These are phyloP conservation scores for Dioscorea zingiberensis DNA, from an alignment of 106 monocot genomes.

Conservation along the genomic window DNA sequence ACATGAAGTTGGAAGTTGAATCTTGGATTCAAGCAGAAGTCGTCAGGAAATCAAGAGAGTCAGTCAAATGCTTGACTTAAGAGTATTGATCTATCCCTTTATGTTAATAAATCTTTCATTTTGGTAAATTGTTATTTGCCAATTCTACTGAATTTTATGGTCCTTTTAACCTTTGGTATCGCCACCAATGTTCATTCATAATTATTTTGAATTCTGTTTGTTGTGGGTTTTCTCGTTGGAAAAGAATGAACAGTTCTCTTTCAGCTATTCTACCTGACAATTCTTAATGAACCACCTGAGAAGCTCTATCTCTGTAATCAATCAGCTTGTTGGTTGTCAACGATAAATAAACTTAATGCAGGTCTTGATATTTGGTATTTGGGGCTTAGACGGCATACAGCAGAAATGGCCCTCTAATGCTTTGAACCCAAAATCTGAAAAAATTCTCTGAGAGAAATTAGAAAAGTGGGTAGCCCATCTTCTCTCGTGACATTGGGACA, in stretches of 20 bases:
- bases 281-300: slow-evolving; percentile 67
- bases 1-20: slow-evolving; percentile 14
- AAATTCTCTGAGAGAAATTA: slow-evolving; percentile 45
- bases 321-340: slow-evolving; percentile 45
- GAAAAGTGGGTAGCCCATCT: slow-evolving; percentile 35
- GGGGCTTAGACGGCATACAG: slow-evolving; percentile 86
- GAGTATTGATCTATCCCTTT: background rate
- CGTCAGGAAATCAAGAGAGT: slow-evolving; percentile 22
- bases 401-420: slow-evolving; percentile 50
- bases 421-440: slow-evolving; percentile 52
- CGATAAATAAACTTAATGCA: slow-evolving; percentile 7
- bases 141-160: too few species aligned
- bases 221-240: background rate
- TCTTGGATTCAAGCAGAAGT: background rate
- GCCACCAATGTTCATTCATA: too few species aligned
- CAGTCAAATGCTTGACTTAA: background rate
- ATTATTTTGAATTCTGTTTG: too few species aligned
- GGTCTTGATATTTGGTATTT: slow-evolving; percentile 90
- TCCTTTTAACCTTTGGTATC: too few species aligned
- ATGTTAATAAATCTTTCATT: background rate
- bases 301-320: slow-evolving; percentile 90
- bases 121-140: background rate
- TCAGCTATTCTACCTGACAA: slow-evolving; percentile 17
- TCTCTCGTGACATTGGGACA: slow-evolving; percentile 86
- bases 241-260: background rate